Evolutionary conservation across 768 basidiomycete genomes (phyloP).

Genomic region (Psilocybe azurescens): DNA sequence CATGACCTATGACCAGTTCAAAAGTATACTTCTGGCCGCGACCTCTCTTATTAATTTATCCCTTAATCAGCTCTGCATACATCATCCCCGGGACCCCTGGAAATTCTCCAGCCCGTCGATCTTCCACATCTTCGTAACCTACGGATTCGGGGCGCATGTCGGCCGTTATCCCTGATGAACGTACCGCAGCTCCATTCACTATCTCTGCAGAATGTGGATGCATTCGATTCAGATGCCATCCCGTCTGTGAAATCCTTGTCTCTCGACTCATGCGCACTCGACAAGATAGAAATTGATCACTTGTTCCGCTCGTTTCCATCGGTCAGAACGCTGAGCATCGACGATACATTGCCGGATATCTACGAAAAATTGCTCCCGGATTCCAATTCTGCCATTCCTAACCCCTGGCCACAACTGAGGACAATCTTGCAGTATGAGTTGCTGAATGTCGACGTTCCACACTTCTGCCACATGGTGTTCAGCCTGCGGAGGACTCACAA

Average conservation of each 20-base stretch:
- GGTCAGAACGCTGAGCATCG: conserved; percentile 37
- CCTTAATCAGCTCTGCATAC: conserved; percentile 42
- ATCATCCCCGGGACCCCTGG: conserved; percentile 36
- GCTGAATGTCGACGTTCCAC: conserved; percentile 31
- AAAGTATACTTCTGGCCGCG: conserved; percentile 35
- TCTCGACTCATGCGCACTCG: conserved; percentile 40
- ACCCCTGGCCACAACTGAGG: conserved; percentile 41
- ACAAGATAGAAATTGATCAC: conserved; percentile 33
- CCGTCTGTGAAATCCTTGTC: conserved; percentile 38
- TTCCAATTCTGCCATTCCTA: conserved; percentile 12
- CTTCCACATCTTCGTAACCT: conserved; percentile 42
- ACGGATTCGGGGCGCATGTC: conserved; percentile 44
- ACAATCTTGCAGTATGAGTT: conserved; percentile 40
- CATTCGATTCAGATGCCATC: conserved; percentile 37
- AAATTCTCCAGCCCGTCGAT: conserved; percentile 31
- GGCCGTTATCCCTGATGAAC: conserved; percentile 38
- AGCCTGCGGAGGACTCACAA: conserved; percentile 20
- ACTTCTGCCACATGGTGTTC: conserved; percentile 37
- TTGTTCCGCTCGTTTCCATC: conserved; percentile 41
- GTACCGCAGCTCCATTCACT: conserved; percentile 41
- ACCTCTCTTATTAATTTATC: conserved; percentile 47
- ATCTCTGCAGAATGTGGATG: conserved; percentile 38
- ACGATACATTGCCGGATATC: conserved; percentile 36
- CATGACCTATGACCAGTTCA: conserved; percentile 42
- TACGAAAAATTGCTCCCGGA: conserved; percentile 33